A percentile compares a stretch with the other conserved stretches of the same genome.
These are phyloP conservation scores for bread wheat (Triticum aestivum) DNA, from an alignment of 176 grass and related monocot genomes.

Conservation along the genomic window IWGSC_CS_RefSeq_v2.1 NC_057814.1:221220153-221220652, in stretches of 20 bases:
- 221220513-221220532: constrained; percentile 48
- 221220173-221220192: constrained; percentile 70
- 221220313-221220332: background rate
- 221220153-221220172: constrained; percentile 61
- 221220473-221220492: constrained; percentile 71
- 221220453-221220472: constrained; percentile 69
- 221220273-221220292: constrained; percentile 51
- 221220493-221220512: constrained; percentile 62
- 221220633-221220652: constrained; percentile 42
- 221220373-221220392: constrained; percentile 75
- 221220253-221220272: constrained; percentile 91
- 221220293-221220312: background rate
- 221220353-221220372: constrained; percentile 60
- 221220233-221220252: constrained; percentile 74
- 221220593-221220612: constrained; percentile 69
- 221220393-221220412: constrained; percentile 66
- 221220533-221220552: constrained; percentile 40
- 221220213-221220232: constrained; percentile 74
- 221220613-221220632: constrained; percentile 45
- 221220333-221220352: background rate
- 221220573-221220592: constrained; percentile 40
- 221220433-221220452: constrained; percentile 64
- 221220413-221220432: constrained; percentile 73
- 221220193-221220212: constrained; percentile 78
- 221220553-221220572: constrained; percentile 33